Evolutionary conservation across 371 early-diverging fungal species (phyloP).

Genomic region (Polyrhizophydium stewartii): DNA sequence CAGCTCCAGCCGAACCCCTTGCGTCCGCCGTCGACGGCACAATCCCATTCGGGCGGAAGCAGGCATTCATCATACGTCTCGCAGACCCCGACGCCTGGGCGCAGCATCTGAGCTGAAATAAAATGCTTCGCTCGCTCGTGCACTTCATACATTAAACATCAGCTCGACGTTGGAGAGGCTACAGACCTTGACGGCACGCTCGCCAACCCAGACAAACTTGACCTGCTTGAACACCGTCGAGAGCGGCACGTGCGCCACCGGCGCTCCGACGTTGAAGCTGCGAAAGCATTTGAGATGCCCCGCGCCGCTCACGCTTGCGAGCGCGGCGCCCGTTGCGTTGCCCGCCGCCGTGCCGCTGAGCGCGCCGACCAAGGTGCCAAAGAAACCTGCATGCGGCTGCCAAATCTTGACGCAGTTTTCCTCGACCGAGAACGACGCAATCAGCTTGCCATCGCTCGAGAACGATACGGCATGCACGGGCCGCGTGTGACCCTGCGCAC

Average conservation of each 20-base stretch:
- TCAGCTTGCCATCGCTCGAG: conserved; percentile 73
- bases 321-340: conserved; percentile 17
- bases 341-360: conserved; percentile 23
- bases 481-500: conserved; percentile 57
- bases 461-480: conserved; percentile 68
- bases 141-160: conserved; percentile 33
- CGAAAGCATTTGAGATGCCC: conserved; percentile 49
- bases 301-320: conserved; percentile 18
- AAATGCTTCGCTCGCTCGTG: too few relatives aligned
- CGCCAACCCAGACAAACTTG: conserved; percentile 65
- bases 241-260: conserved; percentile 30
- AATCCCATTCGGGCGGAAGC: too few relatives aligned
- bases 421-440: conserved; percentile 67
- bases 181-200: conserved; percentile 56
- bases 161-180: conserved; percentile 28
- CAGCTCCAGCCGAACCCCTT: too few relatives aligned
- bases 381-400: conserved; percentile 67
- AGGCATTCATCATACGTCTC: too few relatives aligned
- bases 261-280: conserved; percentile 64
- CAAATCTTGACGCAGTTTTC: conserved; percentile 73
- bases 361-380: conserved; percentile 65
- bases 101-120: too few relatives aligned
- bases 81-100: too few relatives aligned
- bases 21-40: too few relatives aligned
- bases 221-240: conserved; percentile 46